Evolutionary conservation across 1,139 yeast species (phyloP).

Genomic region (Geotrichum carabidarum): DNA sequence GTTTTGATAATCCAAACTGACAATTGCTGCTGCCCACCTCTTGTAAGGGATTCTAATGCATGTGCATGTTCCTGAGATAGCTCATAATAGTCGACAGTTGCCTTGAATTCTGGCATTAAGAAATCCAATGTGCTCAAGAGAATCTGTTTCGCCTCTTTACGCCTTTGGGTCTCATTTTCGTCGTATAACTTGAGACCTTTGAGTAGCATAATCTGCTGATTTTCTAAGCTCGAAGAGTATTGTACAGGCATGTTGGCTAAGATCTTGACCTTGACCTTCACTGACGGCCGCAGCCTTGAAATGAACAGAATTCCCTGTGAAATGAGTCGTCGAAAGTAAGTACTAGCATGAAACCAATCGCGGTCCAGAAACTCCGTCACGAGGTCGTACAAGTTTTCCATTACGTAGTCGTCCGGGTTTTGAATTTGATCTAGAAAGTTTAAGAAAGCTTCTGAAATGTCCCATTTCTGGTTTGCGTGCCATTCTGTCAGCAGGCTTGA

Average conservation of each 20-base stretch:
- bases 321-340: conserved; percentile 69
- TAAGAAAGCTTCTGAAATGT: conserved; percentile 31
- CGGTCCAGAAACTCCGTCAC: conserved; percentile 51
- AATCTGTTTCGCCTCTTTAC: conserved; percentile 12
- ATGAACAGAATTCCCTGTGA: conserved; percentile 74
- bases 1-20: conserved; percentile 23
- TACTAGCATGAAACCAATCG: conserved; percentile 52
- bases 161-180: conserved; percentile 2
- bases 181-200: conserved; percentile 19
- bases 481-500: conserved; percentile 25
- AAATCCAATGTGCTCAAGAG: conserved; percentile 14
- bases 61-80: conserved; percentile 16
- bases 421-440: conserved; percentile 30
- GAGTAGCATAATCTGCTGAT: conserved; percentile 28
- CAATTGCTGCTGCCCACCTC: conserved; percentile 23
- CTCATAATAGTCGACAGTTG: conserved; percentile 14
- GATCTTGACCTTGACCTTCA: conserved; percentile 47
- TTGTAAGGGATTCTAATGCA: conserved; percentile 14
- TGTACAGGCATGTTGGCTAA: conserved; percentile 50
- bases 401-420: conserved; percentile 26
- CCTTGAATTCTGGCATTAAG: conserved; percentile 15
- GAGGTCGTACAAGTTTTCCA: conserved; percentile 46
- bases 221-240: conserved; percentile 21
- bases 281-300: conserved; percentile 27
- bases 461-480: conserved; percentile 25